phyloP scores from a whole-genome alignment of 352 stramenopile genomes.

The Phytophthora brassicae region DNA sequence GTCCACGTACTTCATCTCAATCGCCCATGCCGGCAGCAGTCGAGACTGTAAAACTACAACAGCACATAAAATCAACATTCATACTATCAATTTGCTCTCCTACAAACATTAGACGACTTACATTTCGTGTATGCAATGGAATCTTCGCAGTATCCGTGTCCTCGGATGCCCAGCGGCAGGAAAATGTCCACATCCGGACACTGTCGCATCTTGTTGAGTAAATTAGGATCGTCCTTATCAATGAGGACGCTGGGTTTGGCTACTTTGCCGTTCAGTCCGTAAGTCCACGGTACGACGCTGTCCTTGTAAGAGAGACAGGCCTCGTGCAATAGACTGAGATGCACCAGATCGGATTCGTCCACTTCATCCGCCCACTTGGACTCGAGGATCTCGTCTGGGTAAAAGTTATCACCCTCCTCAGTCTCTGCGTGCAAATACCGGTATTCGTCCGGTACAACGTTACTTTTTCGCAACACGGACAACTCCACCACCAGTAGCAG shows the following conservation, averaged over 20 bases:
- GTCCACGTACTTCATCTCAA: conserved; percentile 48
- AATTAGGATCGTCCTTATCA: conserved; percentile 34
- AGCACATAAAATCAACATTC: background rate
- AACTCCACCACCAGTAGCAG: conserved; percentile 28
- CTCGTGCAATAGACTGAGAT: conserved; percentile 55
- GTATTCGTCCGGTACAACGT: conserved; percentile 16
- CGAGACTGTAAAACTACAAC: conserved; percentile 39
- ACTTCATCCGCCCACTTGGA: conserved; percentile 40
- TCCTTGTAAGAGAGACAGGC: conserved; percentile 46
- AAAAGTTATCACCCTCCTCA: conserved; percentile 40
- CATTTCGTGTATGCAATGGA: conserved; percentile 67
- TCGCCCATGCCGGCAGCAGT: conserved; percentile 43
- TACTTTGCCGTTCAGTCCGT: conserved; percentile 23
- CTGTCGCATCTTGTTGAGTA: conserved; percentile 51
- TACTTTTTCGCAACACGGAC: conserved; percentile 19
- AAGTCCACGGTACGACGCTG: conserved; percentile 52
- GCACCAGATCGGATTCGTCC: conserved; percentile 36
- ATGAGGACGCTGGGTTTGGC: conserved; percentile 28
- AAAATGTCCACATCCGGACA: conserved; percentile 72
- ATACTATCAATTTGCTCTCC: background rate
- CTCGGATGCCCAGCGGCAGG: conserved; percentile 44
- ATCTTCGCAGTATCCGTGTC: conserved; percentile 74
- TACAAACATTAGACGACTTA: conserved; percentile 20
- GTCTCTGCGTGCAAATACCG: conserved; percentile 20
- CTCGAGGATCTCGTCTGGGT: conserved; percentile 45